Evolutionary conservation across 768 basidiomycete genomes (phyloP).

Genomic region (Phylloporus sp.): DNA sequence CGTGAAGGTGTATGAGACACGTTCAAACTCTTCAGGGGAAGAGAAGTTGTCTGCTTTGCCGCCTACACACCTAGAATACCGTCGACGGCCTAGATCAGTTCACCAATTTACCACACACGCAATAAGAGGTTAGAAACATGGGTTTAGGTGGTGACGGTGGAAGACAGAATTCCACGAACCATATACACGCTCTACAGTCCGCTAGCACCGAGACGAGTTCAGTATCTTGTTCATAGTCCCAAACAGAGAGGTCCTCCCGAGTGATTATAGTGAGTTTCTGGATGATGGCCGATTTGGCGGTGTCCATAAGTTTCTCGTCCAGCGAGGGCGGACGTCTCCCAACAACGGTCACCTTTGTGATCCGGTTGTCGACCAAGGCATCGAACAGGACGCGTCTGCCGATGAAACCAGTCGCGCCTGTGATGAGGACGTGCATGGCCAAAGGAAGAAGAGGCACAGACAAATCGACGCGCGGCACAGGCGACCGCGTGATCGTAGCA

Average conservation of each 20-base stretch:
- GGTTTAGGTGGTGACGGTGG: background rate
- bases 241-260: conserved; percentile 22
- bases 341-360: conserved; percentile 25
- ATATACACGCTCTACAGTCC: conserved; percentile 25
- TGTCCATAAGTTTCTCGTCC: conserved; percentile 16
- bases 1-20: conserved; percentile 23
- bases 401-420: conserved; percentile 25
- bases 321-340: conserved; percentile 21
- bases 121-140: background rate
- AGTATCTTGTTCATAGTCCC: conserved; percentile 26
- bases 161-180: conserved; percentile 6
- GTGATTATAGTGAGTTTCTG: conserved; percentile 22
- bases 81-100: conserved; percentile 1
- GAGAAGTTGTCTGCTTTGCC: conserved; percentile 22
- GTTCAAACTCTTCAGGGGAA: conserved; percentile 22
- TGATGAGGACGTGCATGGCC: conserved; percentile 25
- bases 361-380: conserved; percentile 17
- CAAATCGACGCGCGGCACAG: background rate
- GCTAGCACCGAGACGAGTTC: conserved; percentile 20
- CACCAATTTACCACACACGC: background rate
- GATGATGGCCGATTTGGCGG: conserved; percentile 14
- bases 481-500: no score
- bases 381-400: conserved; percentile 18
- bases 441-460: background rate
- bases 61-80: conserved; percentile 21